Base-by-base conservation (phyloP, 1,284 basidiomycete genomes). In the Cryptococcus depauperatus region DNA sequence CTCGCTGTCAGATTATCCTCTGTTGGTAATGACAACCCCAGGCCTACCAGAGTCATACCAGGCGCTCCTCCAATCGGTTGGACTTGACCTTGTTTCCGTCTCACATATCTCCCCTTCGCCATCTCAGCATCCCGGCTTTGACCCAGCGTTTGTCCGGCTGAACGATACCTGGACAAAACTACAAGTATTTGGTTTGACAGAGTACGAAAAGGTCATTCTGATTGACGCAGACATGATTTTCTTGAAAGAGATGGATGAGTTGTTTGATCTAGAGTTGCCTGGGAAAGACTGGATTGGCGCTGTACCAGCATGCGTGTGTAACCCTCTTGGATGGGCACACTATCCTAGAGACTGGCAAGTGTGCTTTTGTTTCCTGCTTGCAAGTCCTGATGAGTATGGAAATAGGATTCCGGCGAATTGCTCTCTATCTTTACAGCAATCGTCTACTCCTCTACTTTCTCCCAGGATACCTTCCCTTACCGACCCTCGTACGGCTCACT, bases 201-300 rank as follows among this genome's bases (percentile, higher is more conserved):
- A 84, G 58, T 93, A 80, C 66, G 82, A 88, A 79, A 80, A 86
- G 13, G 73, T 95, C 35, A 82, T 91, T 35, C 74, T 95, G 37
- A 74, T 96, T 41, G 92, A 96, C 64, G 80, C 82, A 13, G 92
- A 96, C 71, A 97, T 97, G 88, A 76, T 95, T 47, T 76, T 95
- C 19, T 73, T 78, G 63, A 76, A 74, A 37, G 87, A 86, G 52
- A 93, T 97, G 85, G 93, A 97, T 69, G 90, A 93, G 52, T 74
- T 97, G 41, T 82, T 96, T 73, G 76, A 81, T 19, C 58, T 87
- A 23, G 75, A 79, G 9, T 70, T 90, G 2, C 78, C 77, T 5
- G 57, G 59, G 30, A 40, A 62, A 19, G 83, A 80, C 55, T 79
- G 81, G 68, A 91, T 97, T 48, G 89, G 85, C 3, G 89, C 88